These are phyloP conservation scores for Scedosporium apiospermum DNA, from an alignment of 2,329 filamentous ascomycete species.

Conservation along the genomic window DNA sequence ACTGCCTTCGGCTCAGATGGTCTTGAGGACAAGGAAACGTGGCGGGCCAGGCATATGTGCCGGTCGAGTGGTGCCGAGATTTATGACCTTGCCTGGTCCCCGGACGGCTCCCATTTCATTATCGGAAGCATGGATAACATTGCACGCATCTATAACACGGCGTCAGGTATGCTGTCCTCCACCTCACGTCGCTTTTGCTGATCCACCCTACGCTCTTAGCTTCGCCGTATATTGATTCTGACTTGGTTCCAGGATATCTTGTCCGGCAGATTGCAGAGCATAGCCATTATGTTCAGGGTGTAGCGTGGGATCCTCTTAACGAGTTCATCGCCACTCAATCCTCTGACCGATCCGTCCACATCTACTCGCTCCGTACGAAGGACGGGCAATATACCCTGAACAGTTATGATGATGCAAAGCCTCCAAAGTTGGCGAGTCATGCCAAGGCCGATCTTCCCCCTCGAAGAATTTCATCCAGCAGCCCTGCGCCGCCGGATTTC, in stretches of 20 bases:
- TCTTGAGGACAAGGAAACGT: constrained; percentile 89
- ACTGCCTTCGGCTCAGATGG: constrained; percentile 71
- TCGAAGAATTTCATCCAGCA: constrained; percentile 80
- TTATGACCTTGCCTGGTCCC: constrained; percentile 97
- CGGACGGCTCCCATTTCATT: constrained; percentile 93
- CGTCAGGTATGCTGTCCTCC: constrained; percentile 54
- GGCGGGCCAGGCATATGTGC: constrained; percentile 97
- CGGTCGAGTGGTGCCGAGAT: constrained; percentile 91
- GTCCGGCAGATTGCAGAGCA: constrained; percentile 94
- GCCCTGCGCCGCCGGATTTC: constrained; percentile 82
- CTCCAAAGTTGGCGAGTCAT: constrained; percentile 72
- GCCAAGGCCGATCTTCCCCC: constrained; percentile 82
- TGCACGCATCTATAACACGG: constrained; percentile 90
- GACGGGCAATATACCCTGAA: constrained; percentile 83
- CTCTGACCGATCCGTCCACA: constrained; percentile 94
- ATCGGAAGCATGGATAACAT: constrained; percentile 99
- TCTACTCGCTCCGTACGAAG: constrained; percentile 92
- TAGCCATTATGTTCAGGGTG: constrained; percentile 96
- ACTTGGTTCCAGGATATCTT: constrained; percentile 37
- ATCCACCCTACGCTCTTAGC: background rate
- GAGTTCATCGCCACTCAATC: constrained; percentile 98
- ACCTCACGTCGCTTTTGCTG: constrained; percentile 1
- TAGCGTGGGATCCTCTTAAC: constrained; percentile 96
- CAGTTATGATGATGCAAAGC: constrained; percentile 49
- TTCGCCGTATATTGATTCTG: background rate